Evolutionary conservation across 108 stramenopile genomes (phyloP), one percentile per base, ranked within the genome.

Genomic region (Fistulifera pelliculosa): DNA sequence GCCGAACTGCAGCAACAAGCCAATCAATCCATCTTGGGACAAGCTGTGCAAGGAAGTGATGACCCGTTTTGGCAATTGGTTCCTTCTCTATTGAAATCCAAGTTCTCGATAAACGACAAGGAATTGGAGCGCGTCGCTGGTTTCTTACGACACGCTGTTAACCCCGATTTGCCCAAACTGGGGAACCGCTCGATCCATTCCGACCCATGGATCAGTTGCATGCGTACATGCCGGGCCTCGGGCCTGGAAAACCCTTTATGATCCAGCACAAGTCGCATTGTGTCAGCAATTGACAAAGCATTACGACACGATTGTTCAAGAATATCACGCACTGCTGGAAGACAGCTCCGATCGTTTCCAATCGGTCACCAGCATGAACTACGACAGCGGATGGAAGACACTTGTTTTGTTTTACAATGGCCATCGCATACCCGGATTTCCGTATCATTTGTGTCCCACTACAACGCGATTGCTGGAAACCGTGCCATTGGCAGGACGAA

Each of bases 351-450:
- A 85, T 63, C 65, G 83, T 16, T 91, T 91, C 42, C 83, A 87
- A 59, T 83, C 81, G 31, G 82, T 91, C 11, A 91, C 90, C 2
- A 76, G 71, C 22, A 85, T 91, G 85, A 91, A 91, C 62, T 91
- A 87, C 41, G 81, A 89, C 3, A 61, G 70, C 43, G 87, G 90
- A 27, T 91, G 90, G 90, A 79, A 79, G 52, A 91, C 90, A 28
- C 66, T 91, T 54, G 80, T 81, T 23, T 65, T 87, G 38, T 86
- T 86, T 55, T 84, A 87, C 69, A 91, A 91, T 64, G 81, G 85
- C 0, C 90, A 91, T 64, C 61, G 83, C 31, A 82, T 87, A 48
- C 77, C 78, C n/a, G 73, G 76, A 27, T 91, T 91, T 65, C 90
- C 90, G 1, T 91, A 87, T 56, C 76, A 91, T 54, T 49, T 91